Base-by-base conservation (phyloP, 1,139 yeast species). In the Yamadazyma dendronema region DNA sequence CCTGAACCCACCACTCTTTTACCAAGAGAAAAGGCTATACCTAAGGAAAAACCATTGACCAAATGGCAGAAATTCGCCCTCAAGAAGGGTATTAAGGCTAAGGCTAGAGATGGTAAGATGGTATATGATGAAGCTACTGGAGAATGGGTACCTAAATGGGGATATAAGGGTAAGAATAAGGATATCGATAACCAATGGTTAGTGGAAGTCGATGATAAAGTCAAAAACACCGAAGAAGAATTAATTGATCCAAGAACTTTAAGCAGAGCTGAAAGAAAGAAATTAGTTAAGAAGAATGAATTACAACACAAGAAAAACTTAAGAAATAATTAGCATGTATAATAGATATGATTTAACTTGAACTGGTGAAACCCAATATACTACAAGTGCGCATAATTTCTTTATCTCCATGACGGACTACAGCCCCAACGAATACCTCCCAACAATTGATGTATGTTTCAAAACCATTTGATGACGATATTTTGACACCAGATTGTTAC, bases 141-240 rank as follows among this genome's bases (percentile, higher is more conserved):
- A 36, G 90, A 89, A 63, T 94, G 98, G 98, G 96, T 84, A 43
- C 94, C 95, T 52, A 90, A 89, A 64, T 94, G 98, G 98, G 99
- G 99, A 42, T 92, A 84, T 69, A 83, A 85, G 50, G 98, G 98
- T 55, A 79, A 79, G 62, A 92, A 92, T 65, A 92, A 92, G 67
- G 79, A 81, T 41, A 58, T 82, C 52, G 97, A 92, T 56, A 70
- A 76, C 57, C 97, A 92, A 65, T 92, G 98, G 98, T 74, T 89
- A 59, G 97, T 92, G 40, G 99, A 94, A 64, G 84, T 92, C 44
- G 87, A 88, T 41, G 95, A 86, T 41, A 74, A 81, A 50, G 79
- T 71, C 28, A 76, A 77, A 54, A 79, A 79, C 39, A 78, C 84
- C 12, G 74, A 67, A 25, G 79, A 84, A 39, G 96, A 86, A 51